These are phyloP conservation scores for Collybiopsis luxurians DNA, from an alignment of 768 basidiomycete species.

Conservation along the genomic window DNA sequence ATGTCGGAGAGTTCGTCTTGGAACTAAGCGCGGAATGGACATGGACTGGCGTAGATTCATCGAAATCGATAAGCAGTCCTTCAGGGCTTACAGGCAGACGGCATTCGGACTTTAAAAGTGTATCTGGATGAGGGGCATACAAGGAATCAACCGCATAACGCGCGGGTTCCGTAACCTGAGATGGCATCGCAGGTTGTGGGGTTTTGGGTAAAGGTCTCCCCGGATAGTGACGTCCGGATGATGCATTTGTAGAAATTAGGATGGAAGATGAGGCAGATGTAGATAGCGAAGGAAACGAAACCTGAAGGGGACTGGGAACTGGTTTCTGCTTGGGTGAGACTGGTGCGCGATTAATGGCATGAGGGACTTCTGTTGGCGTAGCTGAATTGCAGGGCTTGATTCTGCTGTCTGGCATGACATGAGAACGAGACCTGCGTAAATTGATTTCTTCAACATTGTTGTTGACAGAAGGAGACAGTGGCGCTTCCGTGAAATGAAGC, in stretches of 20 bases:
- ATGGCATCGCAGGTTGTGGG: slow-evolving; percentile 23
- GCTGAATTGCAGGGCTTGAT: neutral
- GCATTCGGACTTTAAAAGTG: neutral
- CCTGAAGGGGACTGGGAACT: slow-evolving; percentile 9
- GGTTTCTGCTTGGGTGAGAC: neutral
- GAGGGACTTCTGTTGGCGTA: neutral
- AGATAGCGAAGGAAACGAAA: neutral
- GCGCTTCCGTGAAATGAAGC: neutral
- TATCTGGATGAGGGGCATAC: slow-evolving; percentile 27
- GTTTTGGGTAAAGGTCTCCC: slow-evolving; percentile 56
- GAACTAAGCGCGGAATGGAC: neutral
- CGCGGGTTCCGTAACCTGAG: slow-evolving; percentile 4
- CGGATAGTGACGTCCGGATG: slow-evolving; percentile 44
- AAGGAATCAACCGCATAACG: slow-evolving; percentile 31
- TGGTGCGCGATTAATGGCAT: neutral
- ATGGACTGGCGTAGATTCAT: slow-evolving; percentile 39
- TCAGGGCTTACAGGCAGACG: slow-evolving; percentile 32
- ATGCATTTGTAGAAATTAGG: slow-evolving; percentile 4
- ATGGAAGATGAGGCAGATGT: neutral
- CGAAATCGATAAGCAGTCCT: slow-evolving; percentile 56
- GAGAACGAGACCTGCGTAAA: neutral
- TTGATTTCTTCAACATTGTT: neutral
- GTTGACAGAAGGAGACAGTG: neutral
- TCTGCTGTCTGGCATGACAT: neutral
- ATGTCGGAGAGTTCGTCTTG: neutral